Evolutionary conservation across 805 yeast genomes (phyloP).

Genomic region (Jamesozyma gamospora): DNA sequence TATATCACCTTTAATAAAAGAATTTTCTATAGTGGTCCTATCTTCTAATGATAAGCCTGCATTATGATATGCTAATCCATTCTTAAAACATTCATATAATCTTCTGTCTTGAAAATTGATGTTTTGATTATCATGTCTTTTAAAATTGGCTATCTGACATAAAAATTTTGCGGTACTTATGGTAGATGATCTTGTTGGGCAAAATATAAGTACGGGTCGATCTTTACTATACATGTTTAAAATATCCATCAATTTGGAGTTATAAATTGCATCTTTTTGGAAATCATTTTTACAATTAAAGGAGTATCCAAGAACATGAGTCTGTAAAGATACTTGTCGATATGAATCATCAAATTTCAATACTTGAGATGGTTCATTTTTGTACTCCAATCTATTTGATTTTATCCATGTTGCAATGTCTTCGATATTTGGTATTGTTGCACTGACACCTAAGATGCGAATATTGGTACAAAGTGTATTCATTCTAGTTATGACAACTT

Average conservation of each 20-base stretch:
- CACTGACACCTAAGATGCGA: slow-evolving; percentile 41
- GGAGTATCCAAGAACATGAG: slow-evolving; percentile 36
- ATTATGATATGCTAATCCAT: slow-evolving; percentile 47
- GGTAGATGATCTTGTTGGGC: slow-evolving; percentile 44
- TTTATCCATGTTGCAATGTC: slow-evolving; percentile 40
- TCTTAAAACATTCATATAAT: slow-evolving; percentile 6
- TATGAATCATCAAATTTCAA: slow-evolving; percentile 39
- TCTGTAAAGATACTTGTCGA: slow-evolving; percentile 36
- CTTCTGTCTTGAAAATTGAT: neutral
- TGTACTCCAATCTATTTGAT: slow-evolving; percentile 6
- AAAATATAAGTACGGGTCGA: slow-evolving; percentile 42
- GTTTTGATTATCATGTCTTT: neutral
- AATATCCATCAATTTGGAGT: slow-evolving; percentile 34
- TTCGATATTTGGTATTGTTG: slow-evolving; percentile 43
- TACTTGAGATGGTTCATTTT: slow-evolving; percentile 26
- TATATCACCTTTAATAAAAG: slow-evolving; percentile 35
- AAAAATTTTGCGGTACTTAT: slow-evolving; percentile 38
- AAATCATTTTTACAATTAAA: slow-evolving; percentile 35
- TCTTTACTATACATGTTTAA: slow-evolving; percentile 31
- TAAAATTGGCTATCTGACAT: slow-evolving; percentile 7
- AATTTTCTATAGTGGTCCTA: slow-evolving; percentile 36
- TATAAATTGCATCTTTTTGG: slow-evolving; percentile 38
- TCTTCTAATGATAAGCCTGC: slow-evolving; percentile 46
- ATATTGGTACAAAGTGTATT: slow-evolving; percentile 29
- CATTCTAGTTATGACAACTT: slow-evolving; percentile 41